Evolutionary conservation across 306 rosid genomes (phyloP), one percentile per base, ranked within the genome.

Genomic region (Cyamopsis tetragonoloba): DNA sequence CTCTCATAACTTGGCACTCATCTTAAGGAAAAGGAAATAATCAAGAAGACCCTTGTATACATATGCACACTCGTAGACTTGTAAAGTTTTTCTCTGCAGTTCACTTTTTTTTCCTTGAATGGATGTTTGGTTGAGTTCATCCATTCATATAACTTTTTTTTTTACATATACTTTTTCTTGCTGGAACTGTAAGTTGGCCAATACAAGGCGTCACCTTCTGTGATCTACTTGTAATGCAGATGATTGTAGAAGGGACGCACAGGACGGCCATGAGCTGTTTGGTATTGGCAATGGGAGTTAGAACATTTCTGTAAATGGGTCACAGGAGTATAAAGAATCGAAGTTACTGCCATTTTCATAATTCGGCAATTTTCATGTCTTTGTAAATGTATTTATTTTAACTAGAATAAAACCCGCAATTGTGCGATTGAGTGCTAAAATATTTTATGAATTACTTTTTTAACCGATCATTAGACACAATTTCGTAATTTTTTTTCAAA

Each of bases 111-210:
- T 11, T 17, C 24, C 47, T 18, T 65, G 68, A 56, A 72, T 71
- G 76, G 79, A 66, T 78, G 78, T 18, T 72, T 59, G 61, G 62
- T 61, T 17, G 73, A 17, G 31, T 30, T 54, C 56, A 76, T 61
- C 79, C 70, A 28, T 65, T 70, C 67, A 60, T 70, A 24, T 31
- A 31, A 70, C 65, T 65, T 70, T 75, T 80, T 43, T 35, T 60
- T n/a, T 34, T 75, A 23, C 50, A 47, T 64, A 44, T 64, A 58
- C 30, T 11, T 53, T 43, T 44, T 53, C 66, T 34, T 42, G 74
- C 46, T 60, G 42, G 48, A 63, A 71, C 20, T 70, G 39, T 30
- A 39, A 30, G 75, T 39, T 59, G 35, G 66, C 10, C 47, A 30
- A 57, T 56, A 43, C 5, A 7, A 35, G 42, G 37, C 48, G 17